These are phyloP conservation scores for Ogataea wickerhamii DNA, from an alignment of 805 yeast genomes.

Conservation along the genomic window DNA sequence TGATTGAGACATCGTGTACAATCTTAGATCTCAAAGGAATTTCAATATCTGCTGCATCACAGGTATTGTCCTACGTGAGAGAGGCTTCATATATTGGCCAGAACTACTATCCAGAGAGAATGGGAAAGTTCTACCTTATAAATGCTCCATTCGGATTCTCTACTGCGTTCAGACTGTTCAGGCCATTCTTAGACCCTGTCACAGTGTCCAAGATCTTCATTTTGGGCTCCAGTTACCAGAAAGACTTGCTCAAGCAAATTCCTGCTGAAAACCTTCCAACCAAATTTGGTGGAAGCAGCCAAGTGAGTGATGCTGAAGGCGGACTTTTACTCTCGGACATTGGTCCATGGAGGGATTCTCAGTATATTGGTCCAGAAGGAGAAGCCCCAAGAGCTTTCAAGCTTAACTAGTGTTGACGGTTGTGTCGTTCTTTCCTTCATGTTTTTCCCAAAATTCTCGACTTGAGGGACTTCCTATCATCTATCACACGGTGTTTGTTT, in stretches of 20 bases:
- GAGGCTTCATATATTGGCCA: slow-evolving; percentile 95
- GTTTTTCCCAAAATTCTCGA: too few species aligned
- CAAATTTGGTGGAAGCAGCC: slow-evolving; percentile 85
- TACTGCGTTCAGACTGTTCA: slow-evolving; percentile 85
- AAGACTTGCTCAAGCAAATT: slow-evolving; percentile 85
- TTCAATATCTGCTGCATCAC: slow-evolving; percentile 76
- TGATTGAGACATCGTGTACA: slow-evolving; percentile 95
- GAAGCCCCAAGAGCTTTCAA: slow-evolving; percentile 69
- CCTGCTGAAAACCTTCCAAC: slow-evolving; percentile 89
- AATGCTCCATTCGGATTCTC: slow-evolving; percentile 98
- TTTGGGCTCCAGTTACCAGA: slow-evolving; percentile 71
- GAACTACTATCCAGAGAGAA: slow-evolving; percentile 97
- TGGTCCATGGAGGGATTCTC: slow-evolving; percentile 96
- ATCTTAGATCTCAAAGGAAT: slow-evolving; percentile 94
- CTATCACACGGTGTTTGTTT: too few species aligned
- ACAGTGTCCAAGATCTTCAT: slow-evolving; percentile 94
- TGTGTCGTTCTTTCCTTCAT: too few species aligned
- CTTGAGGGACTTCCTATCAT: too few species aligned
- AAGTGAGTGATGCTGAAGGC: slow-evolving; percentile 61
- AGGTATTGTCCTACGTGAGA: slow-evolving; percentile 81
- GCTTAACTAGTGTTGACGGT: slow-evolving; percentile 1
- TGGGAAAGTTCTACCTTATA: slow-evolving; percentile 95
- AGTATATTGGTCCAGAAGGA: slow-evolving; percentile 92
- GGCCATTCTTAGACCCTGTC: slow-evolving; percentile 95
- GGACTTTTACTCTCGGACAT: slow-evolving; percentile 84